Conservation (phyloP, 768 basidiomycete species). For the Candolleomyces efflorescens region DNA sequence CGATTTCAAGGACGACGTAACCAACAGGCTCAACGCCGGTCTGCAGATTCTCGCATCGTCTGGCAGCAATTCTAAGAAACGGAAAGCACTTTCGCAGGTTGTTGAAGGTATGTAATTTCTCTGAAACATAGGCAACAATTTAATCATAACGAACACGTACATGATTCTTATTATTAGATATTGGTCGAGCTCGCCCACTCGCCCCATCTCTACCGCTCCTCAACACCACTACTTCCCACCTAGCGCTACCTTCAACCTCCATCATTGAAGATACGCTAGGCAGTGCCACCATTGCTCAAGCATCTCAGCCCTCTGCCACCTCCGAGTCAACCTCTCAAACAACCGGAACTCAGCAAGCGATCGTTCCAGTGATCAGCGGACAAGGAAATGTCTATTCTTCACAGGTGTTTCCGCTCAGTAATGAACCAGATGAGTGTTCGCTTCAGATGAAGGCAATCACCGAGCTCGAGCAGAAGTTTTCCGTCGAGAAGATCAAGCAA, state of each 20-base stretch:
- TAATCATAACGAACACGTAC: too few relatives aligned
- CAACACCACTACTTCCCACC: too few relatives aligned
- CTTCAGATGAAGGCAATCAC: neutral
- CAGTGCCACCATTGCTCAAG: too few relatives aligned
- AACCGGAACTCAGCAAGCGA: neutral
- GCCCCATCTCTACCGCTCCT: too few relatives aligned
- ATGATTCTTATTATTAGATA: too few relatives aligned
- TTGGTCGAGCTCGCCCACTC: too few relatives aligned
- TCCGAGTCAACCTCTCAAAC: neutral
- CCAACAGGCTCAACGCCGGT: neutral
- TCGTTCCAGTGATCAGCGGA: neutral
- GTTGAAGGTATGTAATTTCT: neutral
- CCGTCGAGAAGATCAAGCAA: neutral
- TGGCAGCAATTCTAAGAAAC: neutral
- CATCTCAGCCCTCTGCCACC: neutral
- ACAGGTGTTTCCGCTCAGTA: neutral
- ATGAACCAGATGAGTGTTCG: neutral
- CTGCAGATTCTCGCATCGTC: neutral
- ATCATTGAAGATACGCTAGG: too few relatives aligned
- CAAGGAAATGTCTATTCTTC: neutral
- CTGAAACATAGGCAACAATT: too few relatives aligned
- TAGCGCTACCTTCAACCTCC: too few relatives aligned
- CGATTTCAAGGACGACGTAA: neutral
- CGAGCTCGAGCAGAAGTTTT: neutral
- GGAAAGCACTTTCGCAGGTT: too few relatives aligned